phyloP scores from a whole-genome alignment of 2,329 filamentous ascomycete species.

The Aspergillus tanneri region DNA sequence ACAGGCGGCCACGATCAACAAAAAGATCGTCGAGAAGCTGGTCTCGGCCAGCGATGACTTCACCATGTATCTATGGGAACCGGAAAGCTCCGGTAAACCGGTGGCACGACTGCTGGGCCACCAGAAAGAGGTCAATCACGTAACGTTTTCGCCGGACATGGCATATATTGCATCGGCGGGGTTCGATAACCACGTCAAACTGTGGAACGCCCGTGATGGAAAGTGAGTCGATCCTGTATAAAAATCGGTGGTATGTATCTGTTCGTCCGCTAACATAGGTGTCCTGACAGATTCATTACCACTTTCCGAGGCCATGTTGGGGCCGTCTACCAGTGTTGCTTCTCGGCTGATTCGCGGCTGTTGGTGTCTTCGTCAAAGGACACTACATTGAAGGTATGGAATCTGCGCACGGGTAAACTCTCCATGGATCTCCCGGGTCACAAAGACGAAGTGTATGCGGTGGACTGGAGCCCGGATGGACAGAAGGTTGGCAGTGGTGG shows the following conservation, averaged over 20 bases:
- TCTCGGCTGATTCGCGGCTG: conserved; percentile 87
- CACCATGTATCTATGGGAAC: conserved; percentile 95
- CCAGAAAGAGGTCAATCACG: conserved; percentile 95
- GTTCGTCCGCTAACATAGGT: too few relatives aligned
- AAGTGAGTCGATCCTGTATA: conserved; percentile 45
- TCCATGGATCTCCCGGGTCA: conserved; percentile 83
- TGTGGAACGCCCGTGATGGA: conserved; percentile 77
- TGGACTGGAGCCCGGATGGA: conserved; percentile 94
- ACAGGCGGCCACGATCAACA: conserved; percentile 74
- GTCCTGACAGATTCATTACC: conserved; percentile 74
- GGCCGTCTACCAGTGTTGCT: conserved; percentile 87
- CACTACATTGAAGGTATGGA: conserved; percentile 93
- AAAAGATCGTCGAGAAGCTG: conserved; percentile 75
- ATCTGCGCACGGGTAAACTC: conserved; percentile 80
- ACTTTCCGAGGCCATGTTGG: conserved; percentile 87
- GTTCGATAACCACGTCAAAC: conserved; percentile 93
- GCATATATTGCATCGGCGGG: conserved; percentile 80
- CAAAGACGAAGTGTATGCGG: conserved; percentile 87
- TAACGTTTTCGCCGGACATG: conserved; percentile 90
- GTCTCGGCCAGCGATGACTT: conserved; percentile 94
- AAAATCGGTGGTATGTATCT: too few relatives aligned
- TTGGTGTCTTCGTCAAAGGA: conserved; percentile 88
- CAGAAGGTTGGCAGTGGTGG: conserved; percentile 86
- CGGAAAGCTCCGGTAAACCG: conserved; percentile 73
- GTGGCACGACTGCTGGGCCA: conserved; percentile 88